phyloP scores from a whole-genome alignment of 371 early-diverging fungal genomes.

The Cokeromyces recurvatus region DNA sequence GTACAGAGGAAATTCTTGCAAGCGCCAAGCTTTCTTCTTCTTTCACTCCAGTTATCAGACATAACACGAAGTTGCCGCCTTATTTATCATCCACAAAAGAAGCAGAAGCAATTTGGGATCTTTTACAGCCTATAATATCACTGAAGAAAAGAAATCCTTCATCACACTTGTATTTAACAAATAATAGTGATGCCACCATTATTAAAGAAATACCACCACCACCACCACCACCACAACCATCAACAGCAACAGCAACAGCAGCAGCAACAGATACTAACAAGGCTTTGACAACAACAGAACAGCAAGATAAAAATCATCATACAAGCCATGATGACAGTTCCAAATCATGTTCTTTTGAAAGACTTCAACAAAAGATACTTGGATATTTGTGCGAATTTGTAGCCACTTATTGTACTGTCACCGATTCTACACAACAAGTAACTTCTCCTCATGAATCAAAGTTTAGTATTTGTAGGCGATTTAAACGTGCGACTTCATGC shows the following conservation, averaged over 20 bases:
- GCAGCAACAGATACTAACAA: too few species aligned
- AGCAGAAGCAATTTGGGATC: slow-evolving; percentile 14
- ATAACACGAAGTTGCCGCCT: not conserved
- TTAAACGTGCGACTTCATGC: too few species aligned
- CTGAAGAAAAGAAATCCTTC: not conserved
- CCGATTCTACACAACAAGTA: too few species aligned
- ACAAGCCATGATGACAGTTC: too few species aligned
- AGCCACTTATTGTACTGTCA: too few species aligned
- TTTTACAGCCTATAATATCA: slow-evolving; percentile 13
- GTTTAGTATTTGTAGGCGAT: too few species aligned
- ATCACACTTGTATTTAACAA: not conserved
- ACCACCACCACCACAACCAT: too few species aligned
- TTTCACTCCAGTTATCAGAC: not conserved
- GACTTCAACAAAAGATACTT: slow-evolving; percentile 6
- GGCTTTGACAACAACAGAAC: too few species aligned
- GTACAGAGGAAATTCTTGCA: slow-evolving; percentile 25
- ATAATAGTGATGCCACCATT: not conserved
- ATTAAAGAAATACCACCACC: too few species aligned
- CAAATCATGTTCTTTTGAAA: not conserved
- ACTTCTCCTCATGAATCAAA: too few species aligned
- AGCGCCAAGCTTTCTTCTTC: slow-evolving; percentile 19
- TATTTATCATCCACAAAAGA: slow-evolving; percentile 11
- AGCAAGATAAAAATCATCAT: too few species aligned
- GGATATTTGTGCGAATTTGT: slow-evolving; percentile 11
- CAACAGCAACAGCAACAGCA: too few species aligned